Conservation (phyloP, 148 eudicot species). For the Suaeda aralocaspica region DNA sequence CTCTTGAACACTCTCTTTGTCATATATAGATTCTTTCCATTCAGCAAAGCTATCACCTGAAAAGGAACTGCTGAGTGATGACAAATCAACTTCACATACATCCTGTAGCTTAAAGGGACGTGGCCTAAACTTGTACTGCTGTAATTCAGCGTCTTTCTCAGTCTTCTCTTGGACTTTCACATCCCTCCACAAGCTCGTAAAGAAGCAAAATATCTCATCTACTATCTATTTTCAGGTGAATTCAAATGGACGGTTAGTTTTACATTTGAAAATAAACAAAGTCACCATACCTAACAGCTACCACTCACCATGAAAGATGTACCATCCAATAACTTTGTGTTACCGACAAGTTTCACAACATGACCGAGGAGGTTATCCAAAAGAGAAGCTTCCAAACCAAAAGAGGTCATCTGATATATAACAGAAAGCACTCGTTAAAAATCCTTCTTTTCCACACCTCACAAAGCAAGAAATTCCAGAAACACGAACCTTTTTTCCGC, state of each 20-base stretch:
- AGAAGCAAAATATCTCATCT: conserved; percentile 58
- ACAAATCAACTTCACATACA: conserved; percentile 63
- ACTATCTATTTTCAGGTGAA: conserved; percentile 40
- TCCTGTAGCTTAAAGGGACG: conserved; percentile 68
- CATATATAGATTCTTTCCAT: conserved; percentile 71
- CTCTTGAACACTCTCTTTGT: conserved; percentile 42
- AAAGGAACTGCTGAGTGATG: conserved; percentile 47
- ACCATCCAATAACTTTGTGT: conserved; percentile 47
- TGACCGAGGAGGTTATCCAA: conserved; percentile 56
- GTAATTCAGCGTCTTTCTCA: conserved; percentile 51
- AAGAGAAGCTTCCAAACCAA: conserved; percentile 49
- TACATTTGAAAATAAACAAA: background rate
- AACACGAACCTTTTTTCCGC: conserved; percentile 47
- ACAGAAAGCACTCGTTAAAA: background rate
- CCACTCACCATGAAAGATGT: conserved; percentile 52
- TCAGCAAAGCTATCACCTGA: conserved; percentile 57
- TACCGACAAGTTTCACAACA: conserved; percentile 49
- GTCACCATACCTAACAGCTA: background rate
- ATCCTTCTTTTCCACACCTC: background rate
- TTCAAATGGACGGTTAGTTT: conserved; percentile 17
- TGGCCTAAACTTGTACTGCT: conserved; percentile 77
- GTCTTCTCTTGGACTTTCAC: conserved; percentile 54
- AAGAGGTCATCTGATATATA: conserved; percentile 41
- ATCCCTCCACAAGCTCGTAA: conserved; percentile 67
- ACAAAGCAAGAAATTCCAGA: background rate